Evolutionary conservation across 139 green algal genomes (phyloP).

Genomic region (Coccomyxa sp.): DNA sequence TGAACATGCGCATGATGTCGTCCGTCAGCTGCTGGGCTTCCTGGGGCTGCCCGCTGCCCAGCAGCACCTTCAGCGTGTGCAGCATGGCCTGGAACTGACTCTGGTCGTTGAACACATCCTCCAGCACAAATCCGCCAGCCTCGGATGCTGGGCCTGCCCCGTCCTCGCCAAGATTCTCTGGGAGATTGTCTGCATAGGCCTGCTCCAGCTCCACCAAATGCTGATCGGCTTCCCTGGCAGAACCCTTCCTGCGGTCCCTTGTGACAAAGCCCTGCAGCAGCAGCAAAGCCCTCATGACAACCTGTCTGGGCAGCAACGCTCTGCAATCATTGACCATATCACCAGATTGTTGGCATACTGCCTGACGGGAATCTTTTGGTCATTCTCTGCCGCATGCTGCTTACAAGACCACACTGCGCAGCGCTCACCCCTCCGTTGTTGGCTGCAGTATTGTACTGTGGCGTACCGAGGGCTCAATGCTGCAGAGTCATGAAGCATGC

Average conservation of each 20-base stretch:
- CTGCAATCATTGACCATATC: too few species aligned
- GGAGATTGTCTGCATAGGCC: slow-evolving; percentile 1
- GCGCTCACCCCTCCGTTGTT: too few species aligned
- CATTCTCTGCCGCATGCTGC: too few species aligned
- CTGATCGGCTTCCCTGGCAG: slow-evolving; percentile 28
- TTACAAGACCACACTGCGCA: too few species aligned
- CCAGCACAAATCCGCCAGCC: background rate
- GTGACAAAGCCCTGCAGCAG: slow-evolving; percentile 16
- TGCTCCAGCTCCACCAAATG: slow-evolving; percentile 19
- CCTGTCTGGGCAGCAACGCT: too few species aligned
- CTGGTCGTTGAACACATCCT: slow-evolving; percentile 8
- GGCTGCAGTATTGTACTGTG: too few species aligned
- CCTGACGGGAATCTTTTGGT: too few species aligned
- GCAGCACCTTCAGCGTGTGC: background rate
- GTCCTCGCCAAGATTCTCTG: background rate
- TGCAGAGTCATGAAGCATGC: too few species aligned
- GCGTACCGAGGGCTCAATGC: too few species aligned
- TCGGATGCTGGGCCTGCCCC: background rate
- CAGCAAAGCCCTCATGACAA: background rate
- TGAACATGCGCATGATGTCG: background rate
- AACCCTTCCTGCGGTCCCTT: slow-evolving; percentile 26
- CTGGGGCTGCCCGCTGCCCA: background rate
- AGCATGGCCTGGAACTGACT: slow-evolving; percentile 21
- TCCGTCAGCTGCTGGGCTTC: slow-evolving; percentile 6
- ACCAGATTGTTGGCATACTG: too few species aligned